These are phyloP conservation scores for Carex pumila DNA, from an alignment of 176 grass and related monocot species.

Conservation along the genomic window DNA sequence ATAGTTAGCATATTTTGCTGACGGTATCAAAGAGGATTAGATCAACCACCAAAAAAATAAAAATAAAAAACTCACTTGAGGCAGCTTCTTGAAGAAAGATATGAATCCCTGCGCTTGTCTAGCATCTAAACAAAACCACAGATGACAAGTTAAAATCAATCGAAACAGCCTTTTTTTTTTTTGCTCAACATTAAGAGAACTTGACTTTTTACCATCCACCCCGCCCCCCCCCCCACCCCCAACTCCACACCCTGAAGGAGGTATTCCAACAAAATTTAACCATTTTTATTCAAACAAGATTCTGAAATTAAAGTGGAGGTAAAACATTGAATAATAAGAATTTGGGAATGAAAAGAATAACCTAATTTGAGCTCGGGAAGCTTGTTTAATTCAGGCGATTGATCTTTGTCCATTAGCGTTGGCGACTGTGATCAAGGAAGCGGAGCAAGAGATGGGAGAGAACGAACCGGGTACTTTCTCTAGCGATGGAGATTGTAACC, in stretches of 20 bases:
- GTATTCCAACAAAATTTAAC: not conserved
- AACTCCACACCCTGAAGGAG: not conserved
- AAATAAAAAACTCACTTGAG: slow-evolving; percentile 38
- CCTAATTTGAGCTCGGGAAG: slow-evolving; percentile 71
- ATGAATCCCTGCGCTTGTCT: slow-evolving; percentile 94
- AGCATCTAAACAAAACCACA: slow-evolving; percentile 40
- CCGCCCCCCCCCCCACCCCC: not conserved
- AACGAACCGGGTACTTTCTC: not conserved
- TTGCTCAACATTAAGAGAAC: not conserved
- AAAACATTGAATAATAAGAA: not conserved
- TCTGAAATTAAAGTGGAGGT: not conserved
- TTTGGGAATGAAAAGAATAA: not conserved
- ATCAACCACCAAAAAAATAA: not conserved
- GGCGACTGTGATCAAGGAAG: not conserved
- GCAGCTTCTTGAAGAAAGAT: slow-evolving; percentile 80
- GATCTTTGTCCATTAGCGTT: not conserved
- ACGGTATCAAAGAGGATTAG: not conserved
- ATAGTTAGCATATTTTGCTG: slow-evolving; percentile 11
- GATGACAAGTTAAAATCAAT: not conserved
- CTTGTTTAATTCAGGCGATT: slow-evolving; percentile 35
- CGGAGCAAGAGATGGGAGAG: not conserved
- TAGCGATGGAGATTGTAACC: not conserved
- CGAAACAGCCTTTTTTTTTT: not conserved
- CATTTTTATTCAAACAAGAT: not conserved
- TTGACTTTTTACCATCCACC: not conserved